These are phyloP conservation scores for Eimeria acervulina DNA, from an alignment of 169 alveolate genomes.

Conservation along the genomic window DNA sequence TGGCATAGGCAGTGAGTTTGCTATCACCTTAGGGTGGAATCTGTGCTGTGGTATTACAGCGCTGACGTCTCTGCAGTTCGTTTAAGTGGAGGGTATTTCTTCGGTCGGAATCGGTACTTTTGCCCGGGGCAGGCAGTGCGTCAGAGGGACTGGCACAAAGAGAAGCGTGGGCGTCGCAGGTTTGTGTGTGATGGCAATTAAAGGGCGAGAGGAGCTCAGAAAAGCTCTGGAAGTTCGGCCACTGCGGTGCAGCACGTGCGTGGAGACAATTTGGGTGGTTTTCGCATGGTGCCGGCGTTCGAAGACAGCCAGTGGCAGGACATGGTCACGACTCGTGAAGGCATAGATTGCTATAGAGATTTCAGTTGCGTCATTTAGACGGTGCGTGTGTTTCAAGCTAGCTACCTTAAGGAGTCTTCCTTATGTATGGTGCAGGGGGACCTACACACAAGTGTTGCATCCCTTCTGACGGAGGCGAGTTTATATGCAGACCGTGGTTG, in stretches of 20 bases:
- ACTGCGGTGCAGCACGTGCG: not conserved
- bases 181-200: not conserved
- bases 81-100: too few species aligned
- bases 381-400: not conserved
- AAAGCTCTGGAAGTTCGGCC: not conserved
- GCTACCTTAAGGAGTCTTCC: too few species aligned
- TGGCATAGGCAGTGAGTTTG: not conserved
- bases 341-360: not conserved
- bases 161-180: not conserved
- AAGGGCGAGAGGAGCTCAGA: too few species aligned
- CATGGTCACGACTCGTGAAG: not conserved
- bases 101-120: not conserved
- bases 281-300: not conserved
- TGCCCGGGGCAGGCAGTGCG: conserved; percentile 3
- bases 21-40: not conserved
- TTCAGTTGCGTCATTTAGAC: not conserved
- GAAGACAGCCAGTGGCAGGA: not conserved
- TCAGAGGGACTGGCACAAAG: not conserved
- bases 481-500: too few species aligned
- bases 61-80: too few species aligned
- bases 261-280: not conserved
- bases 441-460: too few species aligned
- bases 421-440: too few species aligned
- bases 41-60: not conserved
- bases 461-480: too few species aligned